Evolutionary conservation across 2,329 filamentous ascomycete genomes (phyloP).

Genomic region (Nigrospora osmanthi): DNA sequence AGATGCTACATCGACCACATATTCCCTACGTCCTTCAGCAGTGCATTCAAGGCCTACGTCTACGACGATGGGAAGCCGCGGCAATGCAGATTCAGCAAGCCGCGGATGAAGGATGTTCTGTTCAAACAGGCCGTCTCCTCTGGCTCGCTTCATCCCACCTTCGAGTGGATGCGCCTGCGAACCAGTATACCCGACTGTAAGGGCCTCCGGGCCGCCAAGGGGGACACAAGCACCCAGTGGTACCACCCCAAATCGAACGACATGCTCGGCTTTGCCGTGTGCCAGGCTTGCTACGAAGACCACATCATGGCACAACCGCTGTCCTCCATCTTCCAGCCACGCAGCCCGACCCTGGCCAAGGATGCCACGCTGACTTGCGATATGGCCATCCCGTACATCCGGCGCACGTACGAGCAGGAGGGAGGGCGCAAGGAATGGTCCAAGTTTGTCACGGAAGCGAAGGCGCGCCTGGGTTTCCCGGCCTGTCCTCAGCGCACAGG

Average conservation of each 20-base stretch:
- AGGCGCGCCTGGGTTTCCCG: constrained; percentile 14
- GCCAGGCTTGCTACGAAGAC: constrained; percentile 15
- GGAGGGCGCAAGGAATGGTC: constrained; percentile 19
- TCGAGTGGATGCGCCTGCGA: constrained; percentile 19
- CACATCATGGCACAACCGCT: constrained; percentile 3
- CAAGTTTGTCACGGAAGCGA: constrained; percentile 21
- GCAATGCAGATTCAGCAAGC: constrained; percentile 20
- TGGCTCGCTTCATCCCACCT: constrained; percentile 14
- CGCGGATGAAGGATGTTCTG: constrained; percentile 24
- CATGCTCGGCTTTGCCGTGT: constrained; percentile 10
- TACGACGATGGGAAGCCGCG: constrained; percentile 14
- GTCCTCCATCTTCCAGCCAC: constrained; percentile 1
- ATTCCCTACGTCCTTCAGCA: constrained; percentile 16
- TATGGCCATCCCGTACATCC: constrained; percentile 19
- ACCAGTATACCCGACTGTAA: constrained; percentile 11
- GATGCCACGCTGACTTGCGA: constrained; percentile 20
- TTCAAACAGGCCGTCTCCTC: constrained; percentile 21
- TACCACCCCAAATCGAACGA: constrained; percentile 6
- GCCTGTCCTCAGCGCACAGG: constrained; percentile 16
- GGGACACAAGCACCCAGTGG: constrained; percentile 8
- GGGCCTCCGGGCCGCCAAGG: constrained; percentile 9
- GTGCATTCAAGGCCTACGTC: constrained; percentile 16
- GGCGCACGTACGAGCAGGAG: constrained; percentile 17
- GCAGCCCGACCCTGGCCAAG: neutral
- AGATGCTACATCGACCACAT: constrained; percentile 31